Evolutionary conservation across 1,284 basidiomycete genomes (phyloP).

Genomic region (Wallemia ichthyophaga): DNA sequence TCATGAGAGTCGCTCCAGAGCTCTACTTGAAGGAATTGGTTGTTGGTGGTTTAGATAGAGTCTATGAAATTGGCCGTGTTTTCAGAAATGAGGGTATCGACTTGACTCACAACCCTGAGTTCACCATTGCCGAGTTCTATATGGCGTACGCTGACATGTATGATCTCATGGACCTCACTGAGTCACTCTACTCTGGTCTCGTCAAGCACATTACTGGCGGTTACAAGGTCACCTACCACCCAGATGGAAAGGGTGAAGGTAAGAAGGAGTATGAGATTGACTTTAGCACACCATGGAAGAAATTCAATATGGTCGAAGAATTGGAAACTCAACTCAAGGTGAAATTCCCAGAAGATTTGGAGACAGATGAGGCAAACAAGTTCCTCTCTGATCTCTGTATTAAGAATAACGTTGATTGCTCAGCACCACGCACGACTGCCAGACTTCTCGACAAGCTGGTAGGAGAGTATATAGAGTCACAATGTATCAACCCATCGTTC

Average conservation of each 20-base stretch:
- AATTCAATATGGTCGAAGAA: slow-evolving; percentile 92
- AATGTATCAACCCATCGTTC: slow-evolving; percentile 88
- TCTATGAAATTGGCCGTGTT: slow-evolving; percentile 92
- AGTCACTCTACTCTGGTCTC: slow-evolving; percentile 64
- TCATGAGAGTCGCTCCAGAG: slow-evolving; percentile 90
- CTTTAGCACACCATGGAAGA: slow-evolving; percentile 90
- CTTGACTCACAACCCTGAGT: slow-evolving; percentile 88
- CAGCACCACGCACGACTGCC: slow-evolving; percentile 81
- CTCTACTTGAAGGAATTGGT: slow-evolving; percentile 93
- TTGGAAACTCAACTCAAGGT: slow-evolving; percentile 75
- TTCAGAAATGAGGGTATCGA: slow-evolving; percentile 99
- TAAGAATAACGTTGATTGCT: slow-evolving; percentile 94
- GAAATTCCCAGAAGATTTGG: slow-evolving; percentile 77
- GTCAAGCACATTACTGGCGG: slow-evolving; percentile 66
- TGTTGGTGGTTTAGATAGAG: slow-evolving; percentile 85
- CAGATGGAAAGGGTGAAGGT: slow-evolving; percentile 53
- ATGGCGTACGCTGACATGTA: slow-evolving; percentile 99
- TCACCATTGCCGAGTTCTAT: slow-evolving; percentile 98
- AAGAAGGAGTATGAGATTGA: slow-evolving; percentile 43
- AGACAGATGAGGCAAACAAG: slow-evolving; percentile 62
- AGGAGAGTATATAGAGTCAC: slow-evolving; percentile 85
- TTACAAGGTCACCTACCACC: slow-evolving; percentile 64
- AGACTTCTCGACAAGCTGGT: slow-evolving; percentile 94
- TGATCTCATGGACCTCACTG: slow-evolving; percentile 94
- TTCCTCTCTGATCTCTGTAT: slow-evolving; percentile 58